Conservation (phyloP, 2,329 filamentous ascomycete genomes). For the Lecanicillium sp. region DNA sequence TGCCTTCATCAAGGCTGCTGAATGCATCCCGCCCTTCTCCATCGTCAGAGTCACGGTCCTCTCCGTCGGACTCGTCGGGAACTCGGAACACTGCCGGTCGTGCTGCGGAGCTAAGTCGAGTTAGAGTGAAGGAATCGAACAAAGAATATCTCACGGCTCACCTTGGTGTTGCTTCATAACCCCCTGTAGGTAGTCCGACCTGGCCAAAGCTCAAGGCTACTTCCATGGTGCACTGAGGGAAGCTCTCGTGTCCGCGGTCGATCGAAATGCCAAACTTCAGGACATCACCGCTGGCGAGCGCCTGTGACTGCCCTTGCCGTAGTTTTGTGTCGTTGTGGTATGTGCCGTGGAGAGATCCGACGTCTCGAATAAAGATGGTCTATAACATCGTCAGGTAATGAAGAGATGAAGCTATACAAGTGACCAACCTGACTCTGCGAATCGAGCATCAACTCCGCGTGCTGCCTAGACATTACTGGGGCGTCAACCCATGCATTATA, state of each 20-base stretch:
- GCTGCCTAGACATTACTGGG: slow-evolving; percentile 64
- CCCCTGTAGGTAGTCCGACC: slow-evolving; percentile 18
- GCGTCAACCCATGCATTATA: slow-evolving; percentile 65
- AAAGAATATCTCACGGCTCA: too few relatives aligned
- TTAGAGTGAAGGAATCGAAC: too few relatives aligned
- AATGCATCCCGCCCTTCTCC: slow-evolving; percentile 4
- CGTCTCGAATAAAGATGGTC: slow-evolving; percentile 41
- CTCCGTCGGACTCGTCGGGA: slow-evolving; percentile 36
- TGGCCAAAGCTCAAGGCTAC: slow-evolving; percentile 26
- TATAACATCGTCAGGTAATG: slow-evolving; percentile 26
- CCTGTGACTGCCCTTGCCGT: slow-evolving; percentile 12
- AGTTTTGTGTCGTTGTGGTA: slow-evolving; percentile 34
- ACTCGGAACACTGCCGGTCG: slow-evolving; percentile 33
- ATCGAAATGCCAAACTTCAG: slow-evolving; percentile 32
- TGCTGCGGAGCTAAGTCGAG: slow-evolving; percentile 17
- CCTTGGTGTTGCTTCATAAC: slow-evolving; percentile 13
- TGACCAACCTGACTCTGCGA: slow-evolving; percentile 37
- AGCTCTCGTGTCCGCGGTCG: slow-evolving; percentile 28
- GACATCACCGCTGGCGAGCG: slow-evolving; percentile 25
- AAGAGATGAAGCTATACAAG: slow-evolving; percentile 1
- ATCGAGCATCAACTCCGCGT: slow-evolving; percentile 50
- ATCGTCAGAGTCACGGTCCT: slow-evolving; percentile 5
- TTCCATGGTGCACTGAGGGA: slow-evolving; percentile 33
- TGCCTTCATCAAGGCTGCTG: slow-evolving; percentile 24
- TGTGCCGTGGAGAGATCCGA: slow-evolving; percentile 48